Conservation (phyloP, 2,329 filamentous ascomycete genomes). For the Dactylellina drechsleri region DNA sequence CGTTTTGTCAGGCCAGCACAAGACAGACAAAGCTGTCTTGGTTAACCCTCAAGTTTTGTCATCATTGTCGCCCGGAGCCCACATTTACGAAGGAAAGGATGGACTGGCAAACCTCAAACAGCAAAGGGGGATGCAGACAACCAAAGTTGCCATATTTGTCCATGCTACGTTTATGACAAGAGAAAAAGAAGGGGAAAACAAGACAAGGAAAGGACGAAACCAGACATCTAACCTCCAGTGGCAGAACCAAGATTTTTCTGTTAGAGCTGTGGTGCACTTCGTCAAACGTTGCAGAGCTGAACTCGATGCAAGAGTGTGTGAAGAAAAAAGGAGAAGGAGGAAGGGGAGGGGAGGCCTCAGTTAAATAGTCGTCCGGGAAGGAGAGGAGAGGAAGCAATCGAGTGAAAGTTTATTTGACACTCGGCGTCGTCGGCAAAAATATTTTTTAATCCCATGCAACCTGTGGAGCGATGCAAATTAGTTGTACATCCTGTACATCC, state of each 20-base stretch:
- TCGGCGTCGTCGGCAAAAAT: background rate
- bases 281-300: no score
- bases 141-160: constrained; percentile 4
- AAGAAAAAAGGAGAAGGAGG: constrained; percentile 4
- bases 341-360: background rate
- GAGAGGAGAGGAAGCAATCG: background rate
- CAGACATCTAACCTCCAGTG: no score
- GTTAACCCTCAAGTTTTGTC: constrained; percentile 22
- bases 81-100: constrained; percentile 4
- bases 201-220: background rate
- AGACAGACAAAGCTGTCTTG: constrained; percentile 6
- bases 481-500: no score
- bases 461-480: no score
- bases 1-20: constrained; percentile 11
- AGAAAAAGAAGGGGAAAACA: constrained; percentile 5
- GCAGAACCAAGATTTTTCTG: no score
- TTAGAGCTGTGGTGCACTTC: no score
- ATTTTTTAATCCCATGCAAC: no score
- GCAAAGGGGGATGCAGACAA: constrained; percentile 6
- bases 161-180: background rate
- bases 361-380: constrained; percentile 16
- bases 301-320: background rate
- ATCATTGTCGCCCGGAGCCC: constrained; percentile 20
- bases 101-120: constrained; percentile 39
- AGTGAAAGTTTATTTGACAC: constrained; percentile 9